Conservation (phyloP, 2,329 filamentous ascomycete species). For the Microcyclosporella mali region DNA sequence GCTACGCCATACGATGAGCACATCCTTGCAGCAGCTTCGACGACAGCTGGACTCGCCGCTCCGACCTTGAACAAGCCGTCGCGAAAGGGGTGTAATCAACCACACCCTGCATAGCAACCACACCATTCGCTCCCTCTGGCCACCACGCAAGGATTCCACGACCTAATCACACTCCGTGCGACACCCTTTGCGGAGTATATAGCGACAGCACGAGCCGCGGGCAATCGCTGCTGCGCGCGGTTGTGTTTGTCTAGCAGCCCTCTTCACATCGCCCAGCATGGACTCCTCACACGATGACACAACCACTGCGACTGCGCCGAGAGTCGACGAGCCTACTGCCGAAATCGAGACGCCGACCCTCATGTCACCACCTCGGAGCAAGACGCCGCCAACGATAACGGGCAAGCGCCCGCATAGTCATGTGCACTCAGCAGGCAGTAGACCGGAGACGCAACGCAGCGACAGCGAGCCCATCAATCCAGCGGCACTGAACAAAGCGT, state of each 20-base stretch:
- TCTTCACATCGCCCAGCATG: conserved; percentile 7
- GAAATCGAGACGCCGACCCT: conserved; percentile 40
- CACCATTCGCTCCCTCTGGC: background rate
- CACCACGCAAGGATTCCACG: conserved; percentile 5
- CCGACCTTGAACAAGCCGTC: conserved; percentile 1
- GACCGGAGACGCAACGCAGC: conserved; percentile 24
- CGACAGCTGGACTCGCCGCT: conserved; percentile 4
- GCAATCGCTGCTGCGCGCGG: background rate
- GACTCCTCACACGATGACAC: conserved; percentile 7
- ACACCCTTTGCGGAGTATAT: background rate
- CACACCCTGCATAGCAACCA: conserved; percentile 3
- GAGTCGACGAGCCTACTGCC: conserved; percentile 1
- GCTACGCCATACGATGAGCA: background rate
- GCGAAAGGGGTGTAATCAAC: conserved; percentile 3
- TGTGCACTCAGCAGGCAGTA: conserved; percentile 16
- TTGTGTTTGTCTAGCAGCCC: background rate
- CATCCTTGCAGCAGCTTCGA: conserved; percentile 2
- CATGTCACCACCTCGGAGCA: conserved; percentile 53
- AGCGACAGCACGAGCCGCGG: background rate
- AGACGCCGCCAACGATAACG: conserved; percentile 53
- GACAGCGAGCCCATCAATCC: conserved; percentile 54
- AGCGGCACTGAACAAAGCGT: conserved; percentile 52
- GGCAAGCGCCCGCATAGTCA: conserved; percentile 39
- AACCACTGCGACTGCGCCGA: conserved; percentile 1
- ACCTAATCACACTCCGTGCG: conserved; percentile 6